Evolutionary conservation across 352 stramenopile genomes (phyloP), one percentile per base, ranked within the genome.

Genomic region (Pythium coloratum): DNA sequence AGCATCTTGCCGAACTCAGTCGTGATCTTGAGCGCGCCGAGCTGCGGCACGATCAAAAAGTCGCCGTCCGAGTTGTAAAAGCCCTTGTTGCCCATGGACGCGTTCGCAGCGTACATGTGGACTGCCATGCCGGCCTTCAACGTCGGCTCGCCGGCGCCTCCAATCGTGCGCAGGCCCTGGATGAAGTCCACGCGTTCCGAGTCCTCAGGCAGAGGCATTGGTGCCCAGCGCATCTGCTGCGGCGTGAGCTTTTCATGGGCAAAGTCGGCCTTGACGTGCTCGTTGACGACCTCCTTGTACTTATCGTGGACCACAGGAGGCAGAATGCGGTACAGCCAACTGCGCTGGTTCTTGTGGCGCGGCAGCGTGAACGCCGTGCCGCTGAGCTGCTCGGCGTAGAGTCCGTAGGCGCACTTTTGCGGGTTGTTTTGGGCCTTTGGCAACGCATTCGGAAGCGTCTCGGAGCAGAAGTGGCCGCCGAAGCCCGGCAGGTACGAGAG

Each of bases 51-150:
- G 59, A 99, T 97, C 50, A 99, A 80, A 50, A 99, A 96, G 67
- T 99, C 97, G 62, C 97, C 97, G 75, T 99, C 97, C 55, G 89
- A 94, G 80, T 99, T 99, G 82, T 98, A 97, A 34, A 98, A 91
- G 54, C 90, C 91, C 60, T 86, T 84, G 71, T 97, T 72, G 33
- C 67, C 71, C 97, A 99, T 99, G 44, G 82, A 90, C 20, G 70
- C 59, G 66, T 98, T 96, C 40, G 81, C 94, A 2, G 87, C 67
- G 75, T 99, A 99, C 75, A 97, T 91, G 77, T 98, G 96, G 64
- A 99, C 96, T 1, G 85, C 91, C 49, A 99, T 75, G 2, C 97
- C 97, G 44, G 79, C 77, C 76, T 99, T 98, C 59, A 89, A 76
- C 14, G 80, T 88, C 30, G 95, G 86, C 68, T 97, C 88, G 18